Evolutionary conservation across 495 filamentous ascomycete species (phyloP).

Genomic region (Lophiostoma macrostomum): DNA sequence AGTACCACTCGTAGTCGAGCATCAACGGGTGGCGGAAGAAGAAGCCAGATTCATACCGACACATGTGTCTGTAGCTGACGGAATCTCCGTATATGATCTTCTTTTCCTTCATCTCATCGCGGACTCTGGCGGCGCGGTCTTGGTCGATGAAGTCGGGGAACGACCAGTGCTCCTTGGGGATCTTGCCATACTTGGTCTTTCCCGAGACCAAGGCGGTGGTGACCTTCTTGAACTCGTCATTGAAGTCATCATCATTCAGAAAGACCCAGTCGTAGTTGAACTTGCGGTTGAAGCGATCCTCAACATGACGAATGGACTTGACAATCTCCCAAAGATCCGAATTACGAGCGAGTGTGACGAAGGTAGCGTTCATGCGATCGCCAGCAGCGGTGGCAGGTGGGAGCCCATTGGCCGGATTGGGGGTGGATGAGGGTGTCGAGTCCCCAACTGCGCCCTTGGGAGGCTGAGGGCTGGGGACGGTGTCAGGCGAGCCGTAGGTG

Average conservation of each 20-base stretch:
- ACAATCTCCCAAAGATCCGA: conserved; percentile 94
- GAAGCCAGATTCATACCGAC: conserved; percentile 50
- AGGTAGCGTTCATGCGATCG: conserved; percentile 88
- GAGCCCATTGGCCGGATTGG: conserved; percentile 42
- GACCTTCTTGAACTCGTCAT: conserved; percentile 86
- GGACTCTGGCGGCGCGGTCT: conserved; percentile 54
- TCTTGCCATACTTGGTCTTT: conserved; percentile 78
- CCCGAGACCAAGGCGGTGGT: conserved; percentile 87
- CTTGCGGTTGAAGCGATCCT: conserved; percentile 94
- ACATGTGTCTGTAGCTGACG: conserved; percentile 55
- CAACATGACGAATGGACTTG: conserved; percentile 87
- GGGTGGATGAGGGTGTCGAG: conserved; percentile 18
- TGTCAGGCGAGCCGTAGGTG: background rate
- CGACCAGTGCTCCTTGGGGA: conserved; percentile 51
- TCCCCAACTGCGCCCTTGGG: background rate
- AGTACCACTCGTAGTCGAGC: conserved; percentile 49
- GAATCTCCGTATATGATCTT: conserved; percentile 79
- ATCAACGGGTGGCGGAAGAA: conserved; percentile 49
- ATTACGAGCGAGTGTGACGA: conserved; percentile 93
- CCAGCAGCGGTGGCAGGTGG: conserved; percentile 52
- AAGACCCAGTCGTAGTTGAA: conserved; percentile 99
- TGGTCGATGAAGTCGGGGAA: conserved; percentile 56
- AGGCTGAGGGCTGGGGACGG: conserved; percentile 10
- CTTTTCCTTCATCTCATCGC: conserved; percentile 51
- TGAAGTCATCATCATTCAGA: conserved; percentile 91